Conservation (phyloP, 768 basidiomycete species). For the Cyclocybe cylindracea region DNA sequence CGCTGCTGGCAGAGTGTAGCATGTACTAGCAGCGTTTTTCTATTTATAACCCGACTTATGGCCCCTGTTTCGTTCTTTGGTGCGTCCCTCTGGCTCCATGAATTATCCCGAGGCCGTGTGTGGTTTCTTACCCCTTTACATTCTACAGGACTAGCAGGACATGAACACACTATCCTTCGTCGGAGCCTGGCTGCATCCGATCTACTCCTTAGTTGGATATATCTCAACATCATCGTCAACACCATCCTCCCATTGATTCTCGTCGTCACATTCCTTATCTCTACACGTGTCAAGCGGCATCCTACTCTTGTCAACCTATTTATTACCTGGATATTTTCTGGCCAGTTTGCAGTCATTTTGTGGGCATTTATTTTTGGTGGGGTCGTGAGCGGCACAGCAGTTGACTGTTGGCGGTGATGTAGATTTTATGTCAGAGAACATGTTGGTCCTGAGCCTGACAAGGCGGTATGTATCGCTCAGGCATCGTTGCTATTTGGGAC, state of each 20-base stretch:
- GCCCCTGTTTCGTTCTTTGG: no score
- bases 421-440: slow-evolving; percentile 43
- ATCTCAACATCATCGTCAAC: slow-evolving; percentile 47
- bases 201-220: slow-evolving; percentile 40
- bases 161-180: no score
- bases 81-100: no score
- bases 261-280: slow-evolving; percentile 43
- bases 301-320: slow-evolving; percentile 47
- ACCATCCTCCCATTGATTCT: slow-evolving; percentile 46
- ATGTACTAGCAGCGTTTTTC: no score
- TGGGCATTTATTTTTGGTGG: slow-evolving; percentile 19
- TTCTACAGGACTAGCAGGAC: no score
- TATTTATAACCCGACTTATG: no score
- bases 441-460: slow-evolving; percentile 32
- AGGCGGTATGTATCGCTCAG: slow-evolving; percentile 43
- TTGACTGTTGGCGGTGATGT: neutral
- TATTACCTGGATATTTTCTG: slow-evolving; percentile 48
- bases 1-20: no score
- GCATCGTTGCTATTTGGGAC: slow-evolving; percentile 41
- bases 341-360: slow-evolving; percentile 43
- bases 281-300: slow-evolving; percentile 37
- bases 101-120: no score
- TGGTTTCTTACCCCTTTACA: no score
- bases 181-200: slow-evolving; percentile 15
- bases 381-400: neutral